phyloP scores from a whole-genome alignment of 768 basidiomycete genomes.

The Suillus cothurnatus region DNA sequence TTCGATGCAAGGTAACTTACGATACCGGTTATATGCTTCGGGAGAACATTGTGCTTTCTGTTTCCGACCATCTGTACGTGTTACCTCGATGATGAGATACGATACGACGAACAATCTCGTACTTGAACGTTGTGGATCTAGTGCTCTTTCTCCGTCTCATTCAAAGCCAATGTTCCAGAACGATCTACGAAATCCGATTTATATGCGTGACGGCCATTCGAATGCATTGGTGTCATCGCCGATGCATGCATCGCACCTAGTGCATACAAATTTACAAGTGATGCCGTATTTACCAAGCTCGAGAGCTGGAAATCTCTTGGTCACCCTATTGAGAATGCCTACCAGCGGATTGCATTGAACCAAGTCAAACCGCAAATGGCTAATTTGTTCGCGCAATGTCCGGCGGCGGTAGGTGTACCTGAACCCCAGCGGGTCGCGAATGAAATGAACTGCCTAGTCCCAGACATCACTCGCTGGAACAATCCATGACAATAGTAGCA shows the following conservation, averaged over 20 bases:
- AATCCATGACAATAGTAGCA: background rate
- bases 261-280: conserved; percentile 36
- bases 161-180: background rate
- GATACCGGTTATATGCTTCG: conserved; percentile 26
- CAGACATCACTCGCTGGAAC: conserved; percentile 38
- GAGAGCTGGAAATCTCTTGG: background rate
- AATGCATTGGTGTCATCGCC: background rate
- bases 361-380: conserved; percentile 9
- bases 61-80: conserved; percentile 1
- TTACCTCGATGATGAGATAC: background rate
- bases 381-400: conserved; percentile 19
- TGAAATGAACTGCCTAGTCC: conserved; percentile 31
- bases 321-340: conserved; percentile 5
- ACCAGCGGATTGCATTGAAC: conserved; percentile 20
- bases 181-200: background rate
- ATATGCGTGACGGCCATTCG: background rate
- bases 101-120: background rate
- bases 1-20: conserved; percentile 30
- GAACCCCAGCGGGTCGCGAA: background rate
- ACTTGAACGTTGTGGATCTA: background rate
- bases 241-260: conserved; percentile 26
- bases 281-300: conserved; percentile 30
- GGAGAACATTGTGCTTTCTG: conserved; percentile 6
- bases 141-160: background rate
- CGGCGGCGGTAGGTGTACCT: background rate